Conservation (phyloP, 805 yeast genomes). For the Candida pini region DNA sequence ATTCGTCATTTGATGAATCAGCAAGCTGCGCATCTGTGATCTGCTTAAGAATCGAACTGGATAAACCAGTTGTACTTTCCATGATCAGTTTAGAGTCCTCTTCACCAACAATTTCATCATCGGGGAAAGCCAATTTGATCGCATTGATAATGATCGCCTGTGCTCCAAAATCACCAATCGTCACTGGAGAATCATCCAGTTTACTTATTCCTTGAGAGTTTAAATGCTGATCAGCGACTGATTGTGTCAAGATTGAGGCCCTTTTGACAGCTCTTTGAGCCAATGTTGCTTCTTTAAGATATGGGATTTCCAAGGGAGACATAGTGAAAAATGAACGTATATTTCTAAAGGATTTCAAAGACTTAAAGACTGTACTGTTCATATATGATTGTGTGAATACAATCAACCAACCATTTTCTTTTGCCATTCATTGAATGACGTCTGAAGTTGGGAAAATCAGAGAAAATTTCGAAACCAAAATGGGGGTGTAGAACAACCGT, state of each 20-base stretch:
- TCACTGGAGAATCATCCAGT: conserved; percentile 89
- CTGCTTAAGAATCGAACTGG: conserved; percentile 52
- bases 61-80: conserved; percentile 45
- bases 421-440: too few relatives aligned
- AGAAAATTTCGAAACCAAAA: background rate
- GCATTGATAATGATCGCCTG: conserved; percentile 91
- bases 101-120: conserved; percentile 88
- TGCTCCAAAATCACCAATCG: conserved; percentile 93
- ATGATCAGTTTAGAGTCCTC: conserved; percentile 74
- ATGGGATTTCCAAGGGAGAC: conserved; percentile 26
- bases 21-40: conserved; percentile 47
- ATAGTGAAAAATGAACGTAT: too few relatives aligned
- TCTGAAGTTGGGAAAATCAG: background rate
- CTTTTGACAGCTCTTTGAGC: conserved; percentile 89
- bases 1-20: conserved; percentile 29
- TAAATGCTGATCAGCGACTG: conserved; percentile 50
- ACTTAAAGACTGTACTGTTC: too few relatives aligned
- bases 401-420: too few relatives aligned
- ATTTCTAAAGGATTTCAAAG: background rate
- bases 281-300: conserved; percentile 61
- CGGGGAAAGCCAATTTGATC: conserved; percentile 70
- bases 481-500: too few relatives aligned
- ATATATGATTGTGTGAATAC: too few relatives aligned
- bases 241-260: conserved; percentile 72
- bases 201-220: conserved; percentile 60